Percentiles rank a stretch among this genome's conserved stretches.
These are phyloP conservation scores for Brassica carinata DNA, from an alignment of 345 rosid genomes.

Conservation along the genomic window DNA sequence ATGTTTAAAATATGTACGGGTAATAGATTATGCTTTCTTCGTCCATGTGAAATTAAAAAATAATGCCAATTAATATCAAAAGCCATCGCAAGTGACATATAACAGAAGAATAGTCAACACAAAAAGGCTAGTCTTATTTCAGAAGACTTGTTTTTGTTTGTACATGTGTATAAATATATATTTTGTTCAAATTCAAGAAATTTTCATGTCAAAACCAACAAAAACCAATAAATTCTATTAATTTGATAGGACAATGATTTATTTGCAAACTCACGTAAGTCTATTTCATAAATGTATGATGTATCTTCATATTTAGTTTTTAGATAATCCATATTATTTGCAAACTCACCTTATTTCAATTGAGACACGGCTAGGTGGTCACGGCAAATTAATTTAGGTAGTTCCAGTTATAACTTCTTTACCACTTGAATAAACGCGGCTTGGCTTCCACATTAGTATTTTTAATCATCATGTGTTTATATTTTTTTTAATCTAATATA, in stretches of 20 bases:
- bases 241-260: background rate
- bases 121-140: constrained; percentile 16
- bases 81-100: constrained; percentile 18
- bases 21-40: constrained; percentile 2
- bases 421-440: too few relatives aligned
- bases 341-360: too few relatives aligned
- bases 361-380: too few relatives aligned
- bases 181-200: background rate
- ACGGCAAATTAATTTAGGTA: too few relatives aligned
- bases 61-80: constrained; percentile 2
- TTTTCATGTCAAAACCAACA: background rate
- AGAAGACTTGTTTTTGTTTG: background rate
- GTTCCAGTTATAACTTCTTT: too few relatives aligned
- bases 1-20: background rate
- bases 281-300: background rate
- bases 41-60: background rate
- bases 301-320: background rate
- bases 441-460: too few relatives aligned
- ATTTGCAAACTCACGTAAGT: background rate
- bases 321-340: background rate
- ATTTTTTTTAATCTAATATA: background rate
- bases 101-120: constrained; percentile 21
- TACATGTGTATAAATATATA: background rate
- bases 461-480: background rate
- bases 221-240: background rate